phyloP scores from a whole-genome alignment of 306 rosid species.

The Rubus parviflorus region DNA sequence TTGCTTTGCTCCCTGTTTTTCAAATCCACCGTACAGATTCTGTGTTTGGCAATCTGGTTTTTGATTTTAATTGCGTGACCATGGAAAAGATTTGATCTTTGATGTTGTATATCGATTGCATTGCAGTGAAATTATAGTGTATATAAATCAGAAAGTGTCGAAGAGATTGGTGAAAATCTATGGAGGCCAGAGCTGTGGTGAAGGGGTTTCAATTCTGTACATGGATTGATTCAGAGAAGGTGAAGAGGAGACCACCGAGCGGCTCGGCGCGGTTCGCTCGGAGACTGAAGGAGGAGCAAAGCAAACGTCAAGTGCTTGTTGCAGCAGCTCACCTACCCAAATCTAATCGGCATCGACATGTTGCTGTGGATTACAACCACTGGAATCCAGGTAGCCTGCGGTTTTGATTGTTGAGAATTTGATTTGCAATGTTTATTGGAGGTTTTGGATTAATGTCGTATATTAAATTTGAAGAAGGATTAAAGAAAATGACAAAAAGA shows the following conservation, averaged over 20 bases:
- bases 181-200: conserved; percentile 56
- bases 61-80: not conserved
- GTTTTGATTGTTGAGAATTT: too few species aligned
- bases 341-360: conserved; percentile 37
- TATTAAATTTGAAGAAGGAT: not conserved
- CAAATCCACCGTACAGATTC: too few species aligned
- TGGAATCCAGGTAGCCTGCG: conserved; percentile 52
- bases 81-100: not conserved
- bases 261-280: conserved; percentile 35
- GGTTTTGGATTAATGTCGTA: not conserved
- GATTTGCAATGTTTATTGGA: not conserved
- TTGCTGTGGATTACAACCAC: conserved; percentile 42
- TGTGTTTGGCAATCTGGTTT: not conserved
- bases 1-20: not conserved
- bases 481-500: not conserved
- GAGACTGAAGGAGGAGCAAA: conserved; percentile 34
- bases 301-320: conserved; percentile 35
- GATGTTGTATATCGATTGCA: too few species aligned
- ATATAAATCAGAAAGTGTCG: not conserved
- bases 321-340: conserved; percentile 36
- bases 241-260: conserved; percentile 31
- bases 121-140: not conserved
- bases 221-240: conserved; percentile 42
- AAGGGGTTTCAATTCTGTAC: conserved; percentile 42
- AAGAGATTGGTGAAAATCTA: not conserved